Base-by-base conservation (phyloP, 2,329 filamentous ascomycete genomes). In the Dothidotthia symphoricarpi region DNA sequence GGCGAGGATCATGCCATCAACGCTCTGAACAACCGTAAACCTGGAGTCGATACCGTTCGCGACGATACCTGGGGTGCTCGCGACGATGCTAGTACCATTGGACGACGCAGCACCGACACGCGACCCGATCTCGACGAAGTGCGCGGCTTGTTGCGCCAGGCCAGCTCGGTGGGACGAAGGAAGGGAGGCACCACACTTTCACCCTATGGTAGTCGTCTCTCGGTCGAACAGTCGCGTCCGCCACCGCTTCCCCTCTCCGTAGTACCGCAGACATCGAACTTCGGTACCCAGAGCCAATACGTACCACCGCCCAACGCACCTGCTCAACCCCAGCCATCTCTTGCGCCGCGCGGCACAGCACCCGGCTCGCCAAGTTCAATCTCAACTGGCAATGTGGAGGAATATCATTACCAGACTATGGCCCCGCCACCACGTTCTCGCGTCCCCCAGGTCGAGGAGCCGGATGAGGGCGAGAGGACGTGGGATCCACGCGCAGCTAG, bases 71-170 rank as follows among this genome's bases (percentile, higher is more conserved):
- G 68, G 69, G 60, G 61, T n/a, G 53, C 61, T 15, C 63, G 64
- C 30, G 67, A 72, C 37, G 66, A 67, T 34, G 48, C 51, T 28
- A 64, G 58, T 34, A 64, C 63, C 14, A 48, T 65, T 16, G 62
- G 63, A 34, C 68, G 70, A 19, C 61, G 67, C 8, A 72, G 65
- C 43, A 65, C 62, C 35, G 70, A 73, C 36, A 50, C 43, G 15
- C 64, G 66, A 25, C 66, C 69, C 10, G 69, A 72, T 31, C 44
- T 72, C 15, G 69, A 74, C n/a, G 70, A 75, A 36, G 65, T 75
- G 10, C 65, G 68, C 14, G 67, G 69, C 16, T 43, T 74, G 10
- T 55, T 75, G 2, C 64, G 65, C 37, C 69, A 72, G 33, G 69
- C 64, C 28, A 71, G 62, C 58, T 72, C 68, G 4, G 56, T 55